phyloP scores from a whole-genome alignment of 441 rosid genomes.

The Populus trichocarpa region DNA sequence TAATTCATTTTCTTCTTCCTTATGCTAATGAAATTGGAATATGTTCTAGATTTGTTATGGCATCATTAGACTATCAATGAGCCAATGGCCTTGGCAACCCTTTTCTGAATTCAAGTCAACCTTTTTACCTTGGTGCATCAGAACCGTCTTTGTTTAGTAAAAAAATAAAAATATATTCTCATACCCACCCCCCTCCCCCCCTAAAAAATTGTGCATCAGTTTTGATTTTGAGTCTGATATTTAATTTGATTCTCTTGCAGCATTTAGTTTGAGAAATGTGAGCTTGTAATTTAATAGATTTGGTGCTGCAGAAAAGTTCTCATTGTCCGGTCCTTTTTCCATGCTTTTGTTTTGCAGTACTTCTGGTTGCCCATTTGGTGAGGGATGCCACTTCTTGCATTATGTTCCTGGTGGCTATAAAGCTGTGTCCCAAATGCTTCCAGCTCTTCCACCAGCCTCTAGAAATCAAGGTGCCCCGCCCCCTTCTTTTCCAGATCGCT shows the following conservation, averaged over 20 bases:
- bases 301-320: not conserved
- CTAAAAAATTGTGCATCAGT: not conserved
- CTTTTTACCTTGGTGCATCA: too few relatives aligned
- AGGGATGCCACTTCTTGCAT: conserved; percentile 92
- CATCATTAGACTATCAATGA: not conserved
- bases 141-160: too few relatives aligned
- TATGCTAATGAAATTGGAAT: not conserved
- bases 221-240: not conserved
- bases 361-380: conserved; percentile 95
- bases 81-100: not conserved
- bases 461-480: conserved; percentile 53
- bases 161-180: not conserved
- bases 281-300: not conserved
- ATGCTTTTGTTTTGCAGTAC: conserved; percentile 56
- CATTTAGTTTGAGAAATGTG: not conserved
- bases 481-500: conserved; percentile 49
- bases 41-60: not conserved
- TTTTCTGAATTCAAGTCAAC: not conserved
- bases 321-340: not conserved
- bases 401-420: conserved; percentile 92
- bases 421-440: conserved; percentile 71
- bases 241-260: too few relatives aligned
- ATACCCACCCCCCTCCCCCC: not conserved
- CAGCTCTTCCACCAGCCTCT: conserved; percentile 46
- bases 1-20: not conserved